Evolutionary conservation across 306 rosid genomes (phyloP).

Genomic region (Vigna hirtella): DNA sequence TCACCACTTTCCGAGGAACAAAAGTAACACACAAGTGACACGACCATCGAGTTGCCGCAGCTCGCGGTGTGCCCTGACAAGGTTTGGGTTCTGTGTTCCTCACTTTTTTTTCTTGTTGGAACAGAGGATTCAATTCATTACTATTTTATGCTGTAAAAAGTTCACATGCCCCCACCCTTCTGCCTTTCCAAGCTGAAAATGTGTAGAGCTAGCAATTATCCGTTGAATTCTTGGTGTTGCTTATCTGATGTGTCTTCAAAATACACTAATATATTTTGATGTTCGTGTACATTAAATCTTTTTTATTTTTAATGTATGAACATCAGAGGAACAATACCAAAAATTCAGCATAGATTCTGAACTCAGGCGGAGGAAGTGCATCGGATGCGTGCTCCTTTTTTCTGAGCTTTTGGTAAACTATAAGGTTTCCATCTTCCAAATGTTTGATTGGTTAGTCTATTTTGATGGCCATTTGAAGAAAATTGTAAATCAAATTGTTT

Average conservation of each 20-base stretch:
- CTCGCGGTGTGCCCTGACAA: constrained; percentile 25
- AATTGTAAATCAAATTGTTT: constrained; percentile 13
- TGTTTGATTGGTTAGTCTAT: constrained; percentile 12
- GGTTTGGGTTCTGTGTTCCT: constrained; percentile 32
- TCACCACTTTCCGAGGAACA: not conserved
- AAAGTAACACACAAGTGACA: not conserved
- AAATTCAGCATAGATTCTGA: too few species aligned
- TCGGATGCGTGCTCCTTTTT: not conserved
- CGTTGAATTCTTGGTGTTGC: too few species aligned
- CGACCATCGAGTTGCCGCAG: constrained; percentile 9
- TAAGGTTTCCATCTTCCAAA: not conserved
- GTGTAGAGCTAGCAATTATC: constrained; percentile 2
- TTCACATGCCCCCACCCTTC: constrained; percentile 5
- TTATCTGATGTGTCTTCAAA: too few species aligned
- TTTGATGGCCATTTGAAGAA: not conserved
- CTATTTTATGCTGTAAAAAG: not conserved
- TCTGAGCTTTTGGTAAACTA: not conserved
- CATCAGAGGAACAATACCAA: too few species aligned
- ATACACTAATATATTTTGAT: too few species aligned
- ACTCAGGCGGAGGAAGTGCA: not conserved
- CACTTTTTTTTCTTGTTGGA: constrained; percentile 24
- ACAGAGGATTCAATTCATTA: constrained; percentile 17
- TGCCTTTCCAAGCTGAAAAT: not conserved
- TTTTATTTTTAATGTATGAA: too few species aligned
- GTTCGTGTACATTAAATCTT: too few species aligned